Evolutionary conservation across 225 moss, liverwort and hornwort genomes (phyloP).

Genomic region (Anthoceros angustus): DNA sequence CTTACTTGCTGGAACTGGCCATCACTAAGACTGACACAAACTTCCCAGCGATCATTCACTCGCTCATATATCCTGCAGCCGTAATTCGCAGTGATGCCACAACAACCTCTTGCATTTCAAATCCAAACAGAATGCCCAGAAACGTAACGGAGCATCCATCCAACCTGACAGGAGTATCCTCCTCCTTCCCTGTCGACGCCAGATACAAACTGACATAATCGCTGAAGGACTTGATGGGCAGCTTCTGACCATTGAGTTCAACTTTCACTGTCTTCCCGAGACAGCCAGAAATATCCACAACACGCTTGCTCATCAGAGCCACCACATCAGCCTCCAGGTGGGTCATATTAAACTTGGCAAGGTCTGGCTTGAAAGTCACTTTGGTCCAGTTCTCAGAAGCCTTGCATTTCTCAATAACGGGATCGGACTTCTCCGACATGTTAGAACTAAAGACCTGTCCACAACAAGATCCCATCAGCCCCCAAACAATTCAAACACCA

Average conservation of each 20-base stretch:
- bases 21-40: constrained; percentile 76
- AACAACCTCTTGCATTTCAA: too few relatives aligned
- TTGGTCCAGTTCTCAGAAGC: constrained; percentile 87
- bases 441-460: constrained; percentile 64
- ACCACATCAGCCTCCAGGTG: constrained; percentile 83
- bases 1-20: constrained; percentile 93
- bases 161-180: constrained; percentile 71
- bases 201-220: constrained; percentile 85
- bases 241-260: constrained; percentile 69
- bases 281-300: constrained; percentile 80
- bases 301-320: constrained; percentile 78
- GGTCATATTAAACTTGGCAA: constrained; percentile 79
- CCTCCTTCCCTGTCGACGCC: constrained; percentile 39
- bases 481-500: too few relatives aligned
- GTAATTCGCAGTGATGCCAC: too few relatives aligned
- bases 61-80: constrained; percentile 74
- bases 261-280: constrained; percentile 95
- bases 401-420: constrained; percentile 61
- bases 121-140: too few relatives aligned
- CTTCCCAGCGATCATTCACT: constrained; percentile 90
- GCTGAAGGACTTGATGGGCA: constrained; percentile 59
- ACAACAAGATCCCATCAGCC: not conserved
- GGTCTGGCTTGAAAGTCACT: constrained; percentile 84
- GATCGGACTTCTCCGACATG: constrained; percentile 68
- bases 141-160: not conserved